These are phyloP conservation scores for Monilinia laxa DNA, from an alignment of 2,329 filamentous ascomycete species.

Conservation along the genomic window DNA sequence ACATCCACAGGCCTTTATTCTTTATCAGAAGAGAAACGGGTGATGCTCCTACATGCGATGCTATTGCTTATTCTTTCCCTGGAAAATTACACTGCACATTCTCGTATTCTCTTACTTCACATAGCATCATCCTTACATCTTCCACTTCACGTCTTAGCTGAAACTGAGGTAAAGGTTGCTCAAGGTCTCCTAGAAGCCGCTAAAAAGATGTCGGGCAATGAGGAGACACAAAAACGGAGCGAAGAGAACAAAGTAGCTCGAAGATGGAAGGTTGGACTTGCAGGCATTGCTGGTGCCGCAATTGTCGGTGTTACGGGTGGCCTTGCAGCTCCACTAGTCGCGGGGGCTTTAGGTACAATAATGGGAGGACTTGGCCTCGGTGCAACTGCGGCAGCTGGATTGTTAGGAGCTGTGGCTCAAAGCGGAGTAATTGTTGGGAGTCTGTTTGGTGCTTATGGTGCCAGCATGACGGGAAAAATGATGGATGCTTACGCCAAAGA, in stretches of 20 bases:
- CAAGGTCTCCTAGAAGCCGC: constrained; percentile 72
- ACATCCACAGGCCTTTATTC: constrained; percentile 60
- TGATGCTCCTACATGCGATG: constrained; percentile 68
- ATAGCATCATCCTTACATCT: constrained; percentile 71
- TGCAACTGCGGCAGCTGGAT: constrained; percentile 69
- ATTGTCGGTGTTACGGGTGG: constrained; percentile 72
- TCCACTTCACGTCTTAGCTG: constrained; percentile 60
- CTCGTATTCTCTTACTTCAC: constrained; percentile 68
- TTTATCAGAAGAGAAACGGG: constrained; percentile 59
- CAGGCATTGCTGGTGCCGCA: constrained; percentile 82
- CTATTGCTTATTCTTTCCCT: constrained; percentile 73
- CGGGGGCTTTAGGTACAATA: constrained; percentile 42
- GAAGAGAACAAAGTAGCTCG: constrained; percentile 69
- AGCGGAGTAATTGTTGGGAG: constrained; percentile 78
- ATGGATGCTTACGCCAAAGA: constrained; percentile 86
- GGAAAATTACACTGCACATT: constrained; percentile 74
- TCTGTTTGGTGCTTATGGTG: constrained; percentile 88
- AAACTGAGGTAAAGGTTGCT: constrained; percentile 74
- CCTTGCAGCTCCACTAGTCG: constrained; percentile 68
- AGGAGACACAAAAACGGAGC: constrained; percentile 70
- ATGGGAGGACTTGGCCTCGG: constrained; percentile 76
- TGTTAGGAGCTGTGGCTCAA: constrained; percentile 77
- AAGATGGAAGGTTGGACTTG: constrained; percentile 89
- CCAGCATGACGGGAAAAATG: constrained; percentile 78
- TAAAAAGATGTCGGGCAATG: constrained; percentile 65